A percentile compares a stretch with the other conserved stretches of the same genome.
phyloP scores from a whole-genome alignment of 2,329 filamentous ascomycete species.

The Fusarium palustre region DNA sequence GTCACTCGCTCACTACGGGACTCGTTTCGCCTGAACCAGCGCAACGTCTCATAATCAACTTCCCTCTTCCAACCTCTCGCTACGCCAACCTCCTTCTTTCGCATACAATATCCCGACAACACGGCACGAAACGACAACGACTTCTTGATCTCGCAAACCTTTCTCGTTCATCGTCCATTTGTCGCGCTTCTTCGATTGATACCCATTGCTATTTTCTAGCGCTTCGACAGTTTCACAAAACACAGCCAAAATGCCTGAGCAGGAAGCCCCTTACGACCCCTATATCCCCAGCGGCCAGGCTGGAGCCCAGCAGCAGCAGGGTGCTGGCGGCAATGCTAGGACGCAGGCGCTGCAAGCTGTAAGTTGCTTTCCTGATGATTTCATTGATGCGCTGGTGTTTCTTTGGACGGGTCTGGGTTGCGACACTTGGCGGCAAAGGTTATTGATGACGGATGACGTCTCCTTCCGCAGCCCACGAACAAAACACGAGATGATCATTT shows the following conservation, averaged over 20 bases:
- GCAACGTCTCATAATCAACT: slow-evolving; percentile 46
- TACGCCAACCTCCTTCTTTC: slow-evolving; percentile 43
- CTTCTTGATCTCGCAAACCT: slow-evolving; percentile 18
- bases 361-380: slow-evolving; percentile 57
- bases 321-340: slow-evolving; percentile 61
- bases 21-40: slow-evolving; percentile 49
- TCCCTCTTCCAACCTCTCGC: slow-evolving; percentile 45
- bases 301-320: slow-evolving; percentile 54
- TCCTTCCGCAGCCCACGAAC: slow-evolving; percentile 9
- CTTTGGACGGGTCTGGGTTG: slow-evolving; percentile 29
- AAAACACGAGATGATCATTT: not conserved
- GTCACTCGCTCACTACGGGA: slow-evolving; percentile 34
- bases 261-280: slow-evolving; percentile 81
- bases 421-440: slow-evolving; percentile 25
- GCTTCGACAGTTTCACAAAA: slow-evolving; percentile 8
- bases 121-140: slow-evolving; percentile 30
- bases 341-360: slow-evolving; percentile 83
- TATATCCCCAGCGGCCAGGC: slow-evolving; percentile 82
- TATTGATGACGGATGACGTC: slow-evolving; percentile 26
- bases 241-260: slow-evolving; percentile 61
- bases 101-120: slow-evolving; percentile 30
- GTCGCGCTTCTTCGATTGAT: slow-evolving; percentile 33
- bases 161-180: slow-evolving; percentile 18
- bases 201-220: slow-evolving; percentile 32
- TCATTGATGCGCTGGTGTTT: slow-evolving; percentile 35